These are phyloP conservation scores for Aspergillus carbonarius DNA, from an alignment of 2,329 filamentous ascomycete genomes.

Conservation along the genomic window DNA sequence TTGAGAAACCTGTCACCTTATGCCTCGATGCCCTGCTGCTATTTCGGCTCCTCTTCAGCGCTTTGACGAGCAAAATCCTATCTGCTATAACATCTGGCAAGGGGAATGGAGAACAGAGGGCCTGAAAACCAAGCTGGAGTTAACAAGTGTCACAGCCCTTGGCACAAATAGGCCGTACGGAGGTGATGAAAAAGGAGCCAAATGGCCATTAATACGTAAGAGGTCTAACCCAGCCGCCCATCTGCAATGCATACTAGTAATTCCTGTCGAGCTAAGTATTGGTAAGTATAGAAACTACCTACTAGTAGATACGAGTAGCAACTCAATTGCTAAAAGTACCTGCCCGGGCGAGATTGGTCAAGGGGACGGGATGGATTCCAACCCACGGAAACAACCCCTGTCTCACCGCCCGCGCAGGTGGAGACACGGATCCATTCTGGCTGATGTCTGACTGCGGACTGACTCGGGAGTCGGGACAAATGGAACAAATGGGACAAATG, in stretches of 20 bases:
- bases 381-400: not conserved
- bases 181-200: not conserved
- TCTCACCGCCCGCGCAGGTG: not conserved
- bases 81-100: not conserved
- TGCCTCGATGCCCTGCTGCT: not conserved
- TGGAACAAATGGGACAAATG: not conserved
- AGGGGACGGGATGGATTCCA: not conserved
- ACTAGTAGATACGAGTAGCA: no score
- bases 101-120: not conserved
- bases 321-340: not conserved
- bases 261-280: not conserved
- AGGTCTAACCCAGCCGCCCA: not conserved
- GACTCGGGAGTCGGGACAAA: no score
- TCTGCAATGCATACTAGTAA: not conserved
- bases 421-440: not conserved
- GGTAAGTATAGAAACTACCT: not conserved
- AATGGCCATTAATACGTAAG: not conserved
- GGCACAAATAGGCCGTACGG: not conserved
- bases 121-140: not conserved
- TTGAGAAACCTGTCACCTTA: not conserved
- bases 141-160: not conserved
- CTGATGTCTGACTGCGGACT: not conserved
- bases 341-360: not conserved
- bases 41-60: not conserved
- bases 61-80: not conserved